phyloP scores from a whole-genome alignment of 306 rosid genomes.

The Begonia peltatifolia region DNA sequence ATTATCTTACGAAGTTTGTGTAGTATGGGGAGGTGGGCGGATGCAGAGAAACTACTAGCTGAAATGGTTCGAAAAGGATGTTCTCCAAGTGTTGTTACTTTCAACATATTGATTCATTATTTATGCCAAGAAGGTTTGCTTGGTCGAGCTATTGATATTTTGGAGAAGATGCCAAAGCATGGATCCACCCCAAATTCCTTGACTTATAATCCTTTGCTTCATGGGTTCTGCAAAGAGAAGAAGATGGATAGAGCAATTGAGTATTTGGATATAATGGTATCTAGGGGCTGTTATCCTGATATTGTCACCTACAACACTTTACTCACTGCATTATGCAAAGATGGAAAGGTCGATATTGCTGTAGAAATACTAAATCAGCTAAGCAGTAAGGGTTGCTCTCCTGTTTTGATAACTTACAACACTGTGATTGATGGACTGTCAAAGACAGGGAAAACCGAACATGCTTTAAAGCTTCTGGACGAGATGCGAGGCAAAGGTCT shows the following conservation, averaged over 20 bases:
- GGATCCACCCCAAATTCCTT: constrained; percentile 83
- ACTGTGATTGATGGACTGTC: constrained; percentile 85
- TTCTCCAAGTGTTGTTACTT: constrained; percentile 93
- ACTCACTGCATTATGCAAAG: constrained; percentile 82
- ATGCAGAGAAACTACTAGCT: constrained; percentile 59
- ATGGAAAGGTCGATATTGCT: constrained; percentile 83
- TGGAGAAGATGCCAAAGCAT: constrained; percentile 83
- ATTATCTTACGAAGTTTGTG: constrained; percentile 84
- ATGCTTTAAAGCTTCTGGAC: constrained; percentile 50
- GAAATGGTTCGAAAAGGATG: constrained; percentile 83
- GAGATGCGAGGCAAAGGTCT: constrained; percentile 75
- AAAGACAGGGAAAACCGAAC: constrained; percentile 58
- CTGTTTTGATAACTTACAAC: constrained; percentile 75
- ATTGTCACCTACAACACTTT: constrained; percentile 87
- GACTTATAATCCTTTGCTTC: constrained; percentile 94
- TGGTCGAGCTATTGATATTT: constrained; percentile 73
- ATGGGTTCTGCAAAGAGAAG: constrained; percentile 80
- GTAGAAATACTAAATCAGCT: constrained; percentile 76
- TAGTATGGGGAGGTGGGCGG: constrained; percentile 90
- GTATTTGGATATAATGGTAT: constrained; percentile 74
- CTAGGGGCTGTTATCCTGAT: constrained; percentile 90
- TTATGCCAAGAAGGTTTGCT: constrained; percentile 73
- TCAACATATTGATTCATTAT: constrained; percentile 87
- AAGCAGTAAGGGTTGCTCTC: constrained; percentile 74
- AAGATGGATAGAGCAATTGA: constrained; percentile 79